Conservation (phyloP, 2,329 filamentous ascomycete genomes). For the Talaromyces sp. region DNA sequence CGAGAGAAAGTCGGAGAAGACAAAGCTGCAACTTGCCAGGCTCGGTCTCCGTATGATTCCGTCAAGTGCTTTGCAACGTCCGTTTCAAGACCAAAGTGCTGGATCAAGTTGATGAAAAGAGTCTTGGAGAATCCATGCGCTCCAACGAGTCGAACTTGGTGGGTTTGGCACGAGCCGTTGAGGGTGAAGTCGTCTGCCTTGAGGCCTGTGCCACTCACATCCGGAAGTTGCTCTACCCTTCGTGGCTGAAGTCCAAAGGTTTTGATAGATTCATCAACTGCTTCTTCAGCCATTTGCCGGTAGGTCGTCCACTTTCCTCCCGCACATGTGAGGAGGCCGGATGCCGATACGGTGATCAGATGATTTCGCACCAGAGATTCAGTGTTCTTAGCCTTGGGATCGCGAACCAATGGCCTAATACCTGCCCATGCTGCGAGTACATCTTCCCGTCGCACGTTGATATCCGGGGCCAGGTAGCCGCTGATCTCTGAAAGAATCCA, state of each 20-base stretch:
- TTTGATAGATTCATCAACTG: constrained; percentile 71
- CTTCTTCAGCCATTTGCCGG: constrained; percentile 87
- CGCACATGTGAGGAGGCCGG: constrained; percentile 75
- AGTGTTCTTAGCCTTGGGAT: constrained; percentile 78
- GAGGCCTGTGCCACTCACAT: constrained; percentile 63
- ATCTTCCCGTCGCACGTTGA: constrained; percentile 76
- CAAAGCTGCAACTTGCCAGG: constrained; percentile 81
- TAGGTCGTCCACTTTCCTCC: constrained; percentile 94
- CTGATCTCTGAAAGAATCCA: constrained; percentile 84
- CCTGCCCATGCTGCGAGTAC: constrained; percentile 89
- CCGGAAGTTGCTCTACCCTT: constrained; percentile 54
- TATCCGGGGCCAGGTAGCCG: constrained; percentile 75
- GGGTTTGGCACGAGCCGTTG: constrained; percentile 74
- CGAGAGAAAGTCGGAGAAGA: constrained; percentile 69
- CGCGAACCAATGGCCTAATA: constrained; percentile 78
- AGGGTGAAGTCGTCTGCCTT: constrained; percentile 66
- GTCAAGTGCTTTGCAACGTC: constrained; percentile 86
- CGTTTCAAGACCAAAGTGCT: constrained; percentile 87
- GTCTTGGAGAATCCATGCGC: constrained; percentile 85
- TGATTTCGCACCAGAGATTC: constrained; percentile 85
- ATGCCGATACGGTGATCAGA: constrained; percentile 70
- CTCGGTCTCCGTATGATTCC: constrained; percentile 82
- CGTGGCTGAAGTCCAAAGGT: constrained; percentile 59
- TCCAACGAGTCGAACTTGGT: constrained; percentile 72
- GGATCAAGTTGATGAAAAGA: constrained; percentile 90